These are phyloP conservation scores for Kalmusia sp. DNA, from an alignment of 2,329 filamentous ascomycete genomes.

Conservation along the genomic window DNA sequence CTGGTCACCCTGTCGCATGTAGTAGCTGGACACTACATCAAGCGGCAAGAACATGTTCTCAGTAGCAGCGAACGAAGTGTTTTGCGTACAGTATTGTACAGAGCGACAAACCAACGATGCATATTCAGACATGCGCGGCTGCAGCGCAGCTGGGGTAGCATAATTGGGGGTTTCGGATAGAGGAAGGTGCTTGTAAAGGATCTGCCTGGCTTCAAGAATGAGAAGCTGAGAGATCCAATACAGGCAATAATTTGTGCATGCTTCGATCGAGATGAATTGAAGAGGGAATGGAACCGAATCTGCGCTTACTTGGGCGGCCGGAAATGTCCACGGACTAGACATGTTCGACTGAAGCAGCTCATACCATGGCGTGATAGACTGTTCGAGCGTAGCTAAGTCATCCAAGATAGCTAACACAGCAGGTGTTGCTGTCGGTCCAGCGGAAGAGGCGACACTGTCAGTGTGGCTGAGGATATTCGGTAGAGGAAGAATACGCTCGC, in stretches of 20 bases:
- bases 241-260: conserved; percentile 22
- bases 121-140: conserved; percentile 18
- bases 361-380: conserved; percentile 17
- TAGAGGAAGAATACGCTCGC: conserved; percentile 22
- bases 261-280: conserved; percentile 27
- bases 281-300: conserved; percentile 20
- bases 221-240: conserved; percentile 28
- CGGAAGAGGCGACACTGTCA: conserved; percentile 13
- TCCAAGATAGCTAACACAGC: conserved; percentile 14
- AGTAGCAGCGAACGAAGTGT: conserved; percentile 20
- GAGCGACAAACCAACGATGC: conserved; percentile 26
- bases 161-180: conserved; percentile 3
- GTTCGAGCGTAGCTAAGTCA: conserved; percentile 19
- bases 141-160: background rate
- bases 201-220: conserved; percentile 20
- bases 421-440: background rate
- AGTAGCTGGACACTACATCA: conserved; percentile 15
- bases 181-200: conserved; percentile 14
- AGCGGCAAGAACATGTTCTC: conserved; percentile 30
- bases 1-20: conserved; percentile 19
- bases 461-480: conserved; percentile 21
- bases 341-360: conserved; percentile 16
- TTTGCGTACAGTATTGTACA: conserved; percentile 23
- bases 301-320: conserved; percentile 7
- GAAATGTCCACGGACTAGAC: conserved; percentile 16